A percentile compares a stretch with the other conserved stretches of the same genome.
These are phyloP conservation scores for Lactarius vividus DNA, from an alignment of 768 basidiomycete genomes.

Conservation along the genomic window DNA sequence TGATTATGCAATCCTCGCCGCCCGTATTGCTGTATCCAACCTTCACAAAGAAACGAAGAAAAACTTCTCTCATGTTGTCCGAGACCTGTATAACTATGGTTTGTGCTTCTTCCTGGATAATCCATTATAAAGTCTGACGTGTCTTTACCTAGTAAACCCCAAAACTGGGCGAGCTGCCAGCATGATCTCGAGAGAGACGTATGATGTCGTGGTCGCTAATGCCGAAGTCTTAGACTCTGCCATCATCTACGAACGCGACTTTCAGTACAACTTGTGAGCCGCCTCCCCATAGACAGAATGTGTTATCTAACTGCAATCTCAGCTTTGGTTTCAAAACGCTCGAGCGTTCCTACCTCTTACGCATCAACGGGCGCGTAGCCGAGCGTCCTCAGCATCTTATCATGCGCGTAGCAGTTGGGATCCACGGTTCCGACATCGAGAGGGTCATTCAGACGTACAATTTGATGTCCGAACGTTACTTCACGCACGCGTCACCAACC, in stretches of 20 bases:
- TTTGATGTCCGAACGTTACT: slow-evolving; percentile 97
- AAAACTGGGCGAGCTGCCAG: slow-evolving; percentile 85
- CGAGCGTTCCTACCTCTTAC: slow-evolving; percentile 94
- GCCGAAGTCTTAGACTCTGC: slow-evolving; percentile 85
- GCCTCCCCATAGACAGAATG: neutral
- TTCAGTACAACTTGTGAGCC: slow-evolving; percentile 90
- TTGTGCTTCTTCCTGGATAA: slow-evolving; percentile 27
- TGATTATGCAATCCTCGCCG: slow-evolving; percentile 97
- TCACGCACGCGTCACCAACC: slow-evolving; percentile 97
- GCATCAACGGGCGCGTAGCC: slow-evolving; percentile 90
- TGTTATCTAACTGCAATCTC: slow-evolving; percentile 3
- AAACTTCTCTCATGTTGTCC: slow-evolving; percentile 88
- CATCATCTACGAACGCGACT: slow-evolving; percentile 97
- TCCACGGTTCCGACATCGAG: slow-evolving; percentile 88
- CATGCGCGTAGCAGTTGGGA: slow-evolving; percentile 99
- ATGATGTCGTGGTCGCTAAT: slow-evolving; percentile 76
- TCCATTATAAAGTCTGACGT: neutral
- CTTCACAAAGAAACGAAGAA: slow-evolving; percentile 99
- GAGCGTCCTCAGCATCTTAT: slow-evolving; percentile 99
- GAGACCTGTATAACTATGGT: slow-evolving; percentile 89
- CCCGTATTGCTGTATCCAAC: slow-evolving; percentile 98
- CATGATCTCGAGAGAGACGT: slow-evolving; percentile 90
- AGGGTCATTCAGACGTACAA: slow-evolving; percentile 90
- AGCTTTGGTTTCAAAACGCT: slow-evolving; percentile 99
- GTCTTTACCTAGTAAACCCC: slow-evolving; percentile 67